These are phyloP conservation scores for Graphilbum fragrans DNA, from an alignment of 2,329 filamentous ascomycete species.

Conservation along the genomic window DNA sequence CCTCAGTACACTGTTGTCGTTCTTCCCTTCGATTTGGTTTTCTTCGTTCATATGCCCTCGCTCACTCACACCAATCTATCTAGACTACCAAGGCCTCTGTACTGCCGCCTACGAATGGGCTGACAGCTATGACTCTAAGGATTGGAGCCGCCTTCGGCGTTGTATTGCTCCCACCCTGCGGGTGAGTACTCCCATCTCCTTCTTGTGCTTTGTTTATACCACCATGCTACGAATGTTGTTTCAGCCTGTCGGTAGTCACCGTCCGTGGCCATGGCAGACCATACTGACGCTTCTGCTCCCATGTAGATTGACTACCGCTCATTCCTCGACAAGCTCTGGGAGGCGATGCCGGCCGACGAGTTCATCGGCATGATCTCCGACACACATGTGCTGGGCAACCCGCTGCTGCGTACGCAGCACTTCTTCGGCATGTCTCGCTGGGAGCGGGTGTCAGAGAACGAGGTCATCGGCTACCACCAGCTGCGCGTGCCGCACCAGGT, in stretches of 20 bases:
- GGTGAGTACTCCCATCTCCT: conserved; percentile 17
- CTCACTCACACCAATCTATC: background rate
- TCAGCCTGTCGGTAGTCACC: background rate
- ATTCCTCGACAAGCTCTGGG: conserved; percentile 48
- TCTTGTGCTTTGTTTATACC: background rate
- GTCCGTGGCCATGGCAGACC: background rate
- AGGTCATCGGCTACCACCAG: conserved; percentile 49
- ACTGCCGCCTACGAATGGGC: conserved; percentile 48
- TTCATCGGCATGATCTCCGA: conserved; percentile 48
- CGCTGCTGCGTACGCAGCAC: conserved; percentile 51
- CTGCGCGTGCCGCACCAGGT: conserved; percentile 50
- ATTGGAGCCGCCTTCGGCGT: conserved; percentile 46
- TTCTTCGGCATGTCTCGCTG: conserved; percentile 48
- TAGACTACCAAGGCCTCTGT: conserved; percentile 37
- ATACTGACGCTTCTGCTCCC: too few species aligned
- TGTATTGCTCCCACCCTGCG: conserved; percentile 50
- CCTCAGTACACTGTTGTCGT: background rate
- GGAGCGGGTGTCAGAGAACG: conserved; percentile 43
- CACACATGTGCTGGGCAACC: conserved; percentile 45
- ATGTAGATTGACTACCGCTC: conserved; percentile 57
- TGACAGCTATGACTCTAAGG: conserved; percentile 54
- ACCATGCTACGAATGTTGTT: background rate
- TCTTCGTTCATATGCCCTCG: background rate
- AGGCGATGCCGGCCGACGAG: conserved; percentile 48
- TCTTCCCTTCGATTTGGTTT: background rate